Evolutionary conservation across 805 yeast genomes (phyloP).

Genomic region (Ogataea pini): DNA sequence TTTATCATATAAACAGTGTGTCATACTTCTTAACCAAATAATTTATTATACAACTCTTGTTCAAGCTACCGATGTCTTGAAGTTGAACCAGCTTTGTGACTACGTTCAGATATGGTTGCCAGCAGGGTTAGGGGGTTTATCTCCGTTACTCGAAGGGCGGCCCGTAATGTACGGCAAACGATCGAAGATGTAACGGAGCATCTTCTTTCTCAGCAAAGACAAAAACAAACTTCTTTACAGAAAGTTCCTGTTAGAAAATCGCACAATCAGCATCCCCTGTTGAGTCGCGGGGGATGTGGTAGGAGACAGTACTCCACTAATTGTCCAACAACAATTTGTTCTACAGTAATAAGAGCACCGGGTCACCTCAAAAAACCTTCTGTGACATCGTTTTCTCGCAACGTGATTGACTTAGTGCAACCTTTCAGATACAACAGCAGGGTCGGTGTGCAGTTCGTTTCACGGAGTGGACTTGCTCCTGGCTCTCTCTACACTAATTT

Average conservation of each 20-base stretch:
- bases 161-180: conserved; percentile 47
- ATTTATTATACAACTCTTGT: too few relatives aligned
- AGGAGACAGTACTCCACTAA: conserved; percentile 33
- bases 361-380: conserved; percentile 13
- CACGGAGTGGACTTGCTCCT: conserved; percentile 31
- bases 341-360: conserved; percentile 15
- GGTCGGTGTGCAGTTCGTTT: conserved; percentile 20
- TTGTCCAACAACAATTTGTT: conserved; percentile 17
- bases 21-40: too few relatives aligned
- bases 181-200: conserved; percentile 49
- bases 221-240: conserved; percentile 36
- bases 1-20: too few relatives aligned
- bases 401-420: conserved; percentile 28
- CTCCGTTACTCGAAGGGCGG: conserved; percentile 46
- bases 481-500: conserved; percentile 39
- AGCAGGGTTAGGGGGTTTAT: conserved; percentile 44
- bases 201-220: conserved; percentile 28
- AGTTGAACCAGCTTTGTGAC: conserved; percentile 1
- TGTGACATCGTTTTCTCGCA: conserved; percentile 20
- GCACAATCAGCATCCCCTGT: conserved; percentile 26
- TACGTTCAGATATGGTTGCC: conserved; percentile 31
- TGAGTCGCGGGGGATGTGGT: conserved; percentile 12
- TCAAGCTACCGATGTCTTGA: too few relatives aligned
- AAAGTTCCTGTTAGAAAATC: conserved; percentile 42
- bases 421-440: conserved; percentile 30